Conservation (phyloP, 257 asterid genomes). For the Phtheirospermum japonicum region DNA sequence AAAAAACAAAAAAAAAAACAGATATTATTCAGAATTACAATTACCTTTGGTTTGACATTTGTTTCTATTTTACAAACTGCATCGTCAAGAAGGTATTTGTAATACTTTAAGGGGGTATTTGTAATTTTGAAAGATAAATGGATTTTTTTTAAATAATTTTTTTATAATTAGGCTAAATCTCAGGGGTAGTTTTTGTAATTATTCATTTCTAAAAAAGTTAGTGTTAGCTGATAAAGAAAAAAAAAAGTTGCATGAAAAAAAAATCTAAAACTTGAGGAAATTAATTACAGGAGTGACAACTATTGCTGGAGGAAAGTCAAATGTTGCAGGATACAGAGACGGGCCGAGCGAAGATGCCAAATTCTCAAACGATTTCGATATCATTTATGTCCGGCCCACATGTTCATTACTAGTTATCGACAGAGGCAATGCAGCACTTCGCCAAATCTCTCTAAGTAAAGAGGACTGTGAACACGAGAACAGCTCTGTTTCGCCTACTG, state of each 20-base stretch:
- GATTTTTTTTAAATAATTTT: background rate
- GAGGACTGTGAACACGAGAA: slow-evolving; percentile 78
- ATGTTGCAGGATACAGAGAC: slow-evolving; percentile 85
- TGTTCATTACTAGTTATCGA: slow-evolving; percentile 87
- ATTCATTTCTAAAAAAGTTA: background rate
- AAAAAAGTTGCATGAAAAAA: slow-evolving; percentile 17
- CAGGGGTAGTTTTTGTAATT: background rate
- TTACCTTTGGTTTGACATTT: background rate
- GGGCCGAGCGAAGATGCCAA: slow-evolving; percentile 99
- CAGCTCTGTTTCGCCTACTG: slow-evolving; percentile 67
- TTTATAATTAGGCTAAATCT: background rate
- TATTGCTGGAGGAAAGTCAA: slow-evolving; percentile 97
- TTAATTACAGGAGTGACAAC: slow-evolving; percentile 83
- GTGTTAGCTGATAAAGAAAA: background rate
- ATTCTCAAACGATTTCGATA: slow-evolving; percentile 87
- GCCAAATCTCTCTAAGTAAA: slow-evolving; percentile 75
- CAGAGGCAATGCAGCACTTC: slow-evolving; percentile 97
- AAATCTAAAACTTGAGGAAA: slow-evolving; percentile 14
- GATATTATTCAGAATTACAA: too few relatives aligned
- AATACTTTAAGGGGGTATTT: background rate
- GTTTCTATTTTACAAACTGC: background rate
- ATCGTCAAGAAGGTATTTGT: background rate
- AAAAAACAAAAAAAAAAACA: too few relatives aligned
- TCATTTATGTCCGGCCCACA: slow-evolving; percentile 71
- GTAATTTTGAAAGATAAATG: background rate